Conservation (phyloP, 345 rosid genomes). For the Rhodamnia rubescens region DNA sequence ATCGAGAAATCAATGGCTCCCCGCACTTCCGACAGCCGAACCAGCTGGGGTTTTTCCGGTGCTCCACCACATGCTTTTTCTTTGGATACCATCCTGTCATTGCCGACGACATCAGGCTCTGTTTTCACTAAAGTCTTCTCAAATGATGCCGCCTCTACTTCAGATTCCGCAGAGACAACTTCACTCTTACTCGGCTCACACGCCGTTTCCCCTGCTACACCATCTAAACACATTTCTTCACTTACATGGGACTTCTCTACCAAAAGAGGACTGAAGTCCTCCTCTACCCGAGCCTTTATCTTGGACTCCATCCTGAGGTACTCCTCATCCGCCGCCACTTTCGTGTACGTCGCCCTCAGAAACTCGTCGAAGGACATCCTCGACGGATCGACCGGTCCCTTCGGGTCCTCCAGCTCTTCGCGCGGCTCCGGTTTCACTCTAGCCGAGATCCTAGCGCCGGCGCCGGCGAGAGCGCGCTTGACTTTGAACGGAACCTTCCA, state of each 20-base stretch:
- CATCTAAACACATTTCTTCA: neutral
- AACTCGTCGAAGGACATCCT: neutral
- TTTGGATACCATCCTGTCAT: neutral
- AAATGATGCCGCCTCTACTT: neutral
- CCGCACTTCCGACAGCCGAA: neutral
- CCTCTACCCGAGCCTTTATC: neutral
- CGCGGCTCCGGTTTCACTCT: neutral
- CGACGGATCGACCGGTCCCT: neutral
- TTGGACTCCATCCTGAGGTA: neutral
- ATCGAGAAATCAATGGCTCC: neutral
- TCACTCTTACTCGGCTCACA: neutral
- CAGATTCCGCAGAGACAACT: neutral
- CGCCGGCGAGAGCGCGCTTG: constrained; percentile 10
- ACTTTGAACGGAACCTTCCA: neutral
- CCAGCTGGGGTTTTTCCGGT: neutral
- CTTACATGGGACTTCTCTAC: neutral
- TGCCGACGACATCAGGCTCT: neutral
- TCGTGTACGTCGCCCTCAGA: neutral
- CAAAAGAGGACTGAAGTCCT: neutral
- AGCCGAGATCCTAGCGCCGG: constrained; percentile 29
- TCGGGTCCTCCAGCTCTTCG: neutral
- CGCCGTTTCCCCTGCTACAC: neutral
- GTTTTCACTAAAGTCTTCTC: neutral
- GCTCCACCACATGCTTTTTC: neutral
- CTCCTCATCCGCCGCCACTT: neutral